These are phyloP conservation scores for Fusarium equiseti DNA, from an alignment of 2,329 filamentous ascomycete species.

Conservation along the genomic window DNA sequence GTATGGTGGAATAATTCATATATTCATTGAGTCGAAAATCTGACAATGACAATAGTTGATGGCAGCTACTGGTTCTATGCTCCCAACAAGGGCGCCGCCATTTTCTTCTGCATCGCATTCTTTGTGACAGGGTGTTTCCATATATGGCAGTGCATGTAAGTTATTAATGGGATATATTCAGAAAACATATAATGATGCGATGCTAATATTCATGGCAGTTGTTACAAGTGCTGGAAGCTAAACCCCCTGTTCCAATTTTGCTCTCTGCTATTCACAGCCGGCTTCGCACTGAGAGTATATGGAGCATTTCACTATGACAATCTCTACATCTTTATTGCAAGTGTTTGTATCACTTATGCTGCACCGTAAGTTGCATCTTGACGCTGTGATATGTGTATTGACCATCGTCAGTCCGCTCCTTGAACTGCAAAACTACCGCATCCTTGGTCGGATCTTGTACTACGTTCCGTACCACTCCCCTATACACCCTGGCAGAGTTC, in stretches of 20 bases:
- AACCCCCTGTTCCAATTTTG: slow-evolving; percentile 67
- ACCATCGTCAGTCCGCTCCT: slow-evolving; percentile 62
- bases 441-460: slow-evolving; percentile 69
- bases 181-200: background rate
- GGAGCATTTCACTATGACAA: slow-evolving; percentile 51
- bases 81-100: slow-evolving; percentile 61
- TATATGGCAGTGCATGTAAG: slow-evolving; percentile 62
- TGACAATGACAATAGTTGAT: slow-evolving; percentile 49
- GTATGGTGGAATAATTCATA: slow-evolving; percentile 32
- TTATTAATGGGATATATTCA: slow-evolving; percentile 16
- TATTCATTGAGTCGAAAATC: background rate
- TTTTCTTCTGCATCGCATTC: slow-evolving; percentile 61
- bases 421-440: slow-evolving; percentile 71
- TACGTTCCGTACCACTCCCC: slow-evolving; percentile 69
- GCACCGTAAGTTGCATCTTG: slow-evolving; percentile 47
- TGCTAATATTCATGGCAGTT: slow-evolving; percentile 51
- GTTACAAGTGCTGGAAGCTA: slow-evolving; percentile 68
- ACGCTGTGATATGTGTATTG: background rate
- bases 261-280: slow-evolving; percentile 65
- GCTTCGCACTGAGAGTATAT: slow-evolving; percentile 62
- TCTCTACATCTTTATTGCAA: slow-evolving; percentile 51
- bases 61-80: slow-evolving; percentile 61
- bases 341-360: slow-evolving; percentile 53
- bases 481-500: slow-evolving; percentile 58
- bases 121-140: slow-evolving; percentile 54